Conservation (phyloP, 306 rosid genomes). For the Pterocarpus santalinus region DNA sequence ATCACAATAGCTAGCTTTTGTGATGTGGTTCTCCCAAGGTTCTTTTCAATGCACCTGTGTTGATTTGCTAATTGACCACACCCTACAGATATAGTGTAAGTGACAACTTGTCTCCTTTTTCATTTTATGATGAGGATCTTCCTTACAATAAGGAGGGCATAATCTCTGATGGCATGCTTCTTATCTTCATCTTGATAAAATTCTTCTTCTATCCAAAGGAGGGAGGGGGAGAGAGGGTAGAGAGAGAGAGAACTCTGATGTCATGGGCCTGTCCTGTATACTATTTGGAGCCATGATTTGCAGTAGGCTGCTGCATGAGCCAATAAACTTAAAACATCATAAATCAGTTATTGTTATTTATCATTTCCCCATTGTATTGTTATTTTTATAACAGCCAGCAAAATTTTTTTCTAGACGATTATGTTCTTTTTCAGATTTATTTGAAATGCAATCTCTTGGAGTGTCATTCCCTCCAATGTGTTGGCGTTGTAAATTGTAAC, state of each 20-base stretch:
- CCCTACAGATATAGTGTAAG: not conserved
- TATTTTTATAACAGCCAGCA: not conserved
- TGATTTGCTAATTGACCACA: not conserved
- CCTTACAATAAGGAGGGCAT: not conserved
- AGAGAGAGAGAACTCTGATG: too few relatives aligned
- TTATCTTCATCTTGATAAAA: too few relatives aligned
- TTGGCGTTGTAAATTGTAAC: not conserved
- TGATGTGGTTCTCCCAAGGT: too few relatives aligned
- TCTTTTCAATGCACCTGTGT: not conserved
- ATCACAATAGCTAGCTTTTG: too few relatives aligned
- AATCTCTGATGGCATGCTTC: not conserved
- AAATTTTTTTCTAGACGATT: not conserved
- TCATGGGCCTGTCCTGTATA: not conserved
- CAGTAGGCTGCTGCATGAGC: conserved; percentile 10
- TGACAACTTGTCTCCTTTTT: too few relatives aligned
- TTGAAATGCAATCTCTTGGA: not conserved
- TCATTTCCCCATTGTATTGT: not conserved
- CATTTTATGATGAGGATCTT: not conserved
- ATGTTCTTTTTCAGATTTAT: not conserved
- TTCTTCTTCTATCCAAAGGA: too few relatives aligned
- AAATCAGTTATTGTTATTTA: conserved; percentile 7
- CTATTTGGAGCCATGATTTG: not conserved
- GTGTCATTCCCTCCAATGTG: not conserved
- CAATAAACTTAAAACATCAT: conserved; percentile 1
- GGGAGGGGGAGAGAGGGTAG: too few relatives aligned